Evolutionary conservation across 768 basidiomycete genomes (phyloP).

Genomic region (Neoboletus brunneissimus): DNA sequence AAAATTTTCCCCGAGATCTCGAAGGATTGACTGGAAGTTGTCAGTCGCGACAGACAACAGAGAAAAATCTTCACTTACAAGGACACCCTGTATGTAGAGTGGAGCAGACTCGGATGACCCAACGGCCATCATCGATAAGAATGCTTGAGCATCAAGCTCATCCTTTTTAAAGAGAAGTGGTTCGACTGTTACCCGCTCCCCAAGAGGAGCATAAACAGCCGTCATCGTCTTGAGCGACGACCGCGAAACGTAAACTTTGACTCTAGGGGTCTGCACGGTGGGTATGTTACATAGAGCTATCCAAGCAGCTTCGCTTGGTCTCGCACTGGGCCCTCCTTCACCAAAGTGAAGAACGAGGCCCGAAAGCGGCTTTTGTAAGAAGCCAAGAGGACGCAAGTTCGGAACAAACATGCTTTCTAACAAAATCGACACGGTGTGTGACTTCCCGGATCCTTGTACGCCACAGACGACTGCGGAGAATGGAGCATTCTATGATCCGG

Average conservation of each 20-base stretch:
- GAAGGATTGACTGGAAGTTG: constrained; percentile 49
- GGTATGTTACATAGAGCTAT: constrained; percentile 41
- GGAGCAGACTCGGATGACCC: constrained; percentile 60
- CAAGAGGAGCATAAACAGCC: constrained; percentile 52
- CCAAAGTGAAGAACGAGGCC: constrained; percentile 71
- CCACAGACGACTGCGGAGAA: constrained; percentile 77
- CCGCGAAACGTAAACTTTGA: constrained; percentile 55
- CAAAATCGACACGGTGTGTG: constrained; percentile 65
- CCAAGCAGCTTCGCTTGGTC: constrained; percentile 69
- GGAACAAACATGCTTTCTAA: constrained; percentile 71
- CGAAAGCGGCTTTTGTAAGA: constrained; percentile 49
- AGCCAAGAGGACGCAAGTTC: constrained; percentile 46
- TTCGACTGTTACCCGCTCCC: constrained; percentile 46
- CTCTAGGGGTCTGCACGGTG: constrained; percentile 29
- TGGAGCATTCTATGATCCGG: constrained; percentile 54
- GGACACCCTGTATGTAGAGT: constrained; percentile 63
- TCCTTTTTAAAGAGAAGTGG: constrained; percentile 53
- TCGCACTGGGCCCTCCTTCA: constrained; percentile 55
- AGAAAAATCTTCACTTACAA: constrained; percentile 42
- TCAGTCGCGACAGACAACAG: constrained; percentile 6
- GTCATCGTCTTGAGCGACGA: constrained; percentile 62
- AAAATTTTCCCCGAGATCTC: constrained; percentile 61
- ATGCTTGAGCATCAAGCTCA: constrained; percentile 66
- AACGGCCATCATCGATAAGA: constrained; percentile 74
- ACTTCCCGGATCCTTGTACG: constrained; percentile 76